These are phyloP conservation scores for Emericellopsis cladophorae DNA, from an alignment of 2,329 filamentous ascomycete genomes.

Conservation along the genomic window DNA sequence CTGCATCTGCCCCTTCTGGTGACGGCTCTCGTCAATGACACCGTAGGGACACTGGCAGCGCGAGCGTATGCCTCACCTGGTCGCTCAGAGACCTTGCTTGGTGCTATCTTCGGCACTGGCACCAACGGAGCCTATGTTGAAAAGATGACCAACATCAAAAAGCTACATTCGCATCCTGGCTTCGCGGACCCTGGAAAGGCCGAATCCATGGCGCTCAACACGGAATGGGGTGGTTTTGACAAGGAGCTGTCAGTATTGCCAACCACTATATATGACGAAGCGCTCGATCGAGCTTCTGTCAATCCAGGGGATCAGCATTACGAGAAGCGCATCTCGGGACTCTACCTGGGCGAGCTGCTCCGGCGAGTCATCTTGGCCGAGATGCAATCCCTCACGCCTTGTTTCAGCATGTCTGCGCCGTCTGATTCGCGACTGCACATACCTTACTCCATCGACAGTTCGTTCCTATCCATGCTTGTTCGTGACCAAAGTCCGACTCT, in stretches of 20 bases:
- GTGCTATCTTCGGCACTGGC: slow-evolving; percentile 93
- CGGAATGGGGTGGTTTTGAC: slow-evolving; percentile 97
- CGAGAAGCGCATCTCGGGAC: slow-evolving; percentile 94
- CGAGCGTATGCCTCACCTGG: slow-evolving; percentile 88
- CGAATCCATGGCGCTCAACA: slow-evolving; percentile 94
- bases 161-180: slow-evolving; percentile 37
- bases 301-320: slow-evolving; percentile 98
- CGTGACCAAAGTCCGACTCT: slow-evolving; percentile 64
- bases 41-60: slow-evolving; percentile 94
- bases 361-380: slow-evolving; percentile 64
- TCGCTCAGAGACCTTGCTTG: slow-evolving; percentile 73
- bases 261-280: slow-evolving; percentile 68
- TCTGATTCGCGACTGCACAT: slow-evolving; percentile 46
- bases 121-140: slow-evolving; percentile 97
- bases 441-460: slow-evolving; percentile 52
- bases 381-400: slow-evolving; percentile 52
- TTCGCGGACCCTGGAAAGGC: slow-evolving; percentile 67
- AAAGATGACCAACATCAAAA: slow-evolving; percentile 75
- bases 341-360: slow-evolving; percentile 94
- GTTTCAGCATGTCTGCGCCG: slow-evolving; percentile 57
- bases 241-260: slow-evolving; percentile 83
- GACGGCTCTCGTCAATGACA: slow-evolving; percentile 94
- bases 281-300: slow-evolving; percentile 66
- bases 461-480: slow-evolving; percentile 77
- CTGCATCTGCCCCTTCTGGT: slow-evolving; percentile 82